phyloP scores from a whole-genome alignment of 2,329 filamentous ascomycete species.

The Fusarium nurragi region DNA sequence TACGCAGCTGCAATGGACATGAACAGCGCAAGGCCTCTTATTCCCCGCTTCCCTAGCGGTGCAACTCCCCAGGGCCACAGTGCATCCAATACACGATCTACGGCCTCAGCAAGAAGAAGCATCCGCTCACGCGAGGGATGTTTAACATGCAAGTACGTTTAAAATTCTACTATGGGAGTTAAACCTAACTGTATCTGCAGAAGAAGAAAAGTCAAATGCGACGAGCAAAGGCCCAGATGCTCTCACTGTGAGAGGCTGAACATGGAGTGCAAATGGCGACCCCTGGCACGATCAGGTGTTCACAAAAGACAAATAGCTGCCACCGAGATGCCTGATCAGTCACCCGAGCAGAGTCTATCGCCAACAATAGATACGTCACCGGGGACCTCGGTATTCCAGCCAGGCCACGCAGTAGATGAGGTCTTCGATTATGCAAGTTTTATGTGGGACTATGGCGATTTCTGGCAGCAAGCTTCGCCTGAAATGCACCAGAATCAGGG shows the following conservation, averaged over 20 bases:
- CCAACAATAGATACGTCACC: conserved; percentile 45
- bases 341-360: conserved; percentile 39
- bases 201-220: conserved; percentile 61
- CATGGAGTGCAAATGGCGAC: conserved; percentile 61
- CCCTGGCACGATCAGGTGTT: conserved; percentile 44
- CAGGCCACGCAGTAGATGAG: conserved; percentile 51
- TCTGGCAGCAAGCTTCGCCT: conserved; percentile 49
- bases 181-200: conserved; percentile 37
- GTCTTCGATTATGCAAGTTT: conserved; percentile 60
- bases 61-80: conserved; percentile 10
- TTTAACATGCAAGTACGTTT: conserved; percentile 55
- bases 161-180: accelerated
- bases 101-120: conserved; percentile 35
- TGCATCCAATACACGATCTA: conserved; percentile 22
- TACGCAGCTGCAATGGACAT: conserved; percentile 12
- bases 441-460: conserved; percentile 56
- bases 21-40: conserved; percentile 31
- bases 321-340: conserved; percentile 5
- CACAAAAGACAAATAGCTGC: conserved; percentile 27
- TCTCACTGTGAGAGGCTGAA: conserved; percentile 62
- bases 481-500: conserved; percentile 39
- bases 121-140: conserved; percentile 49
- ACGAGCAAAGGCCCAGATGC: conserved; percentile 61
- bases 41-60: conserved; percentile 29
- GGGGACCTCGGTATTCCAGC: conserved; percentile 40